Evolutionary conservation across 2,329 filamentous ascomycete genomes (phyloP).

Genomic region (Penicillium occitanis): DNA sequence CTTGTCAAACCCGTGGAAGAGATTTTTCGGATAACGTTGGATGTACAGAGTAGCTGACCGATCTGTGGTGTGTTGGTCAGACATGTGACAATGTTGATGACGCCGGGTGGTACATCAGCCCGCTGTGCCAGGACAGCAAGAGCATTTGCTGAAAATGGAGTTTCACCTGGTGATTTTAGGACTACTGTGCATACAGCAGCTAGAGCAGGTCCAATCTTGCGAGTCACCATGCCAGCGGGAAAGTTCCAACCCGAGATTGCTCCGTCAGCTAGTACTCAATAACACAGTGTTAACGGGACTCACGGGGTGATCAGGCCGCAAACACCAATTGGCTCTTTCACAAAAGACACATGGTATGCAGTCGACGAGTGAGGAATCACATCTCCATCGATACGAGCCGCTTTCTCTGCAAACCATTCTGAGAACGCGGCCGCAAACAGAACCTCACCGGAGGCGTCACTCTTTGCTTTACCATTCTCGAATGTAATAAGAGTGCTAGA

Average conservation of each 20-base stretch:
- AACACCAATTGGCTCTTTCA: slow-evolving; percentile 30
- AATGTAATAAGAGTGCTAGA: slow-evolving; percentile 50
- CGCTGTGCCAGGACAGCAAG: slow-evolving; percentile 23
- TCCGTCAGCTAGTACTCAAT: neutral
- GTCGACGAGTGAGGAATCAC: slow-evolving; percentile 42
- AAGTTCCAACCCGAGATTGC: slow-evolving; percentile 23
- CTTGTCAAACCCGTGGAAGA: slow-evolving; percentile 49
- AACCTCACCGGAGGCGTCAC: slow-evolving; percentile 56
- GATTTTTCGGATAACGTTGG: slow-evolving; percentile 75
- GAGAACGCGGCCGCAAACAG: slow-evolving; percentile 54
- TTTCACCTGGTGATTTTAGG: slow-evolving; percentile 68
- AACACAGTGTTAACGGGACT: neutral
- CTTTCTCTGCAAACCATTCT: slow-evolving; percentile 51
- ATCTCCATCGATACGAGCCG: slow-evolving; percentile 48
- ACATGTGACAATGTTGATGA: slow-evolving; percentile 5
- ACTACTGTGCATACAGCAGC: slow-evolving; percentile 26
- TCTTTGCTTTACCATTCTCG: slow-evolving; percentile 66
- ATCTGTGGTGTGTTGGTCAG: neutral
- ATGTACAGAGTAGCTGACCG: slow-evolving; percentile 67
- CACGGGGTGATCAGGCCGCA: slow-evolving; percentile 27
- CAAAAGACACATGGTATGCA: slow-evolving; percentile 20
- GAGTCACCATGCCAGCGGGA: slow-evolving; percentile 22
- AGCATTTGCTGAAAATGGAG: slow-evolving; percentile 78
- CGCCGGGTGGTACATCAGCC: slow-evolving; percentile 21
- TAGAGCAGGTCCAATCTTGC: slow-evolving; percentile 31